Base-by-base conservation (phyloP, 805 yeast genomes). In the Candida ponderosae region DNA sequence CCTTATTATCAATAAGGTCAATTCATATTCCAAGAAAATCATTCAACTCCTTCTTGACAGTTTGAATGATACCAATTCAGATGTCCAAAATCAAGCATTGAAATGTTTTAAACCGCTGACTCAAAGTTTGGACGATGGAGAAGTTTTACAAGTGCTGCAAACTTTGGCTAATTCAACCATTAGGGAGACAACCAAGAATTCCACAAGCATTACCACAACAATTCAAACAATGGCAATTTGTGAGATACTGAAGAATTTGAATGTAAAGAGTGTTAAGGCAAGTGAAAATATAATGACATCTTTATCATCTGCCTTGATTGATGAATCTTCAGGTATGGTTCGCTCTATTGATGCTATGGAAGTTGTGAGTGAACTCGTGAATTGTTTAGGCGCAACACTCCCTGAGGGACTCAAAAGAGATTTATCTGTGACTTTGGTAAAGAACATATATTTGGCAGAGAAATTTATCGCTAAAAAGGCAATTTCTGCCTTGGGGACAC, bases 31-130 rank as follows among this genome's bases (percentile, higher is more conserved):
- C 41, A 59, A 47, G 35, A 51, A 50, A 15, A 59, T 75, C 48
- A 53, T 64, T 34, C 61, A 65, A 33, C 55, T 65, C 15, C 50
- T 74, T 31, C 60, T 67, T 37, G 57, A 57, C 26, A 62, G 69
- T 31, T 59, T 84, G 18, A 65, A 68, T 13, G 94, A 85, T 51
- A 66, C 70, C 33, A 76, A 76, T 45, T 63, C 84, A 5, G 89
- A 83, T 45, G 89, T 85, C 1, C 84, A 83, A 51, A 77, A 74
- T 46, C 84, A 80, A 53, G 81, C 93, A 0, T 72, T 83, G 33
- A 74, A 75, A 43, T 71, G 81, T 16, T 68, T 72, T 39, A 68
- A 62, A 29, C 70, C 73, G 5, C 41, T 63, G 29, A 56, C 39
- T 6, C 44, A 45, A 1, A 46, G 47, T 18, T 33, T 53, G 18